phyloP scores from a whole-genome alignment of 1,139 yeast species.

The Geotrichum restrictum region DNA sequence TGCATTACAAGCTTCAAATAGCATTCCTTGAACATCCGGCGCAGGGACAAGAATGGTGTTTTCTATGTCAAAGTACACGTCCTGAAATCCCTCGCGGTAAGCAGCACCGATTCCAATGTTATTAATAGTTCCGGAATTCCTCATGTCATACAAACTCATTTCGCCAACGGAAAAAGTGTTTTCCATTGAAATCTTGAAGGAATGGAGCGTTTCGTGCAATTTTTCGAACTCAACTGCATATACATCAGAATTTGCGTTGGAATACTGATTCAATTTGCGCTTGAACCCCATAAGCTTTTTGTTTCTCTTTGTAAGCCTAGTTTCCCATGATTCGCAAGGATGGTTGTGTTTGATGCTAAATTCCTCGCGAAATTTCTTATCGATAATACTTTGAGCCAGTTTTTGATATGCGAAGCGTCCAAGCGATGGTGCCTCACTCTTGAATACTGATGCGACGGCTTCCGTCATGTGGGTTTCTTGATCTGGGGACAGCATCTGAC shows the following conservation, averaged over 20 bases:
- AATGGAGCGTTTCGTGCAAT: no score
- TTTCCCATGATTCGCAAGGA: constrained; percentile 18
- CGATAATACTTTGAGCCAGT: constrained; percentile 14
- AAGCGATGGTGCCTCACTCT: constrained; percentile 9
- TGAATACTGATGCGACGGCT: constrained; percentile 2
- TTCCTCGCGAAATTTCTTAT: not conserved
- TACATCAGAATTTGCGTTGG: no score
- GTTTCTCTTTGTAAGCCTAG: no score
- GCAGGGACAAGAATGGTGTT: not conserved
- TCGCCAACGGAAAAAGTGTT: constrained; percentile 15
- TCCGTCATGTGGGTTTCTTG: constrained; percentile 10
- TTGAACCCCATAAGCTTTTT: no score
- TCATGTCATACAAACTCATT: constrained; percentile 4
- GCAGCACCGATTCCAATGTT: constrained; percentile 10
- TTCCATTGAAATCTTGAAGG: no score
- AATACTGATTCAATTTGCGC: no score
- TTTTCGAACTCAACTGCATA: no score
- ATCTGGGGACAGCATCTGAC: constrained; percentile 11
- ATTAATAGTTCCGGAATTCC: not conserved
- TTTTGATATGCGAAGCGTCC: constrained; percentile 13
- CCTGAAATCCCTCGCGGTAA: constrained; percentile 13
- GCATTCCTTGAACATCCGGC: constrained; percentile 8
- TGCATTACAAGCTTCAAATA: constrained; percentile 13
- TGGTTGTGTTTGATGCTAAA: constrained; percentile 7
- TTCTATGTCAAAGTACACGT: constrained; percentile 5